A percentile compares a stretch with the other conserved stretches of the same genome.
phyloP scores from a whole-genome alignment of 257 asterid genomes.

The Haberlea rhodopensis region DNA sequence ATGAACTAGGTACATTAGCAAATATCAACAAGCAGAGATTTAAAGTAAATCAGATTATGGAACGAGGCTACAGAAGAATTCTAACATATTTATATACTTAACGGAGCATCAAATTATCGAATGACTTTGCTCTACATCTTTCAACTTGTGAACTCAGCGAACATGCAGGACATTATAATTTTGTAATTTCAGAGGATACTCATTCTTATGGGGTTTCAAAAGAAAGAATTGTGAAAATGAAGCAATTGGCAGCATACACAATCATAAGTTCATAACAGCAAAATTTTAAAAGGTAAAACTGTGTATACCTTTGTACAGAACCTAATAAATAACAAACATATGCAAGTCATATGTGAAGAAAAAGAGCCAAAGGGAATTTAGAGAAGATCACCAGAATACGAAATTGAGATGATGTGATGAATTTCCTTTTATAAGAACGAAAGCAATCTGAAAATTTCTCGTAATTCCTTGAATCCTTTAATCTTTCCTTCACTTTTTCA shows the following conservation, averaged over 20 bases:
- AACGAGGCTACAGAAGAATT: conserved; percentile 7
- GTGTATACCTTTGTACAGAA: neutral
- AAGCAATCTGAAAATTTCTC: conserved; percentile 55
- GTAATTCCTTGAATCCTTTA: conserved; percentile 44
- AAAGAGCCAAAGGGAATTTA: conserved; percentile 18
- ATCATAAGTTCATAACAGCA: conserved; percentile 7
- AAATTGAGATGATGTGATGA: conserved; percentile 51
- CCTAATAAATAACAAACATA: neutral
- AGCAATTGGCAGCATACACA: neutral
- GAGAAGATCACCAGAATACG: conserved; percentile 46
- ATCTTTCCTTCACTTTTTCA: conserved; percentile 60
- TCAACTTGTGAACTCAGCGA: conserved; percentile 15
- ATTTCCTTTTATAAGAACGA: conserved; percentile 46
- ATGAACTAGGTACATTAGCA: neutral
- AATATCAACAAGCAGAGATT: conserved; percentile 4
- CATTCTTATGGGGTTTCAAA: conserved; percentile 2
- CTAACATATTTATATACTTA: neutral
- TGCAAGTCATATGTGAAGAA: conserved; percentile 4
- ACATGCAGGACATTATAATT: conserved; percentile 12
- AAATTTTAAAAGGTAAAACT: neutral
- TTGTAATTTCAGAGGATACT: neutral
- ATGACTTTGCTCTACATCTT: neutral
- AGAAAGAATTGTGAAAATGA: neutral
- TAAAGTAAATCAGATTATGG: conserved; percentile 1
- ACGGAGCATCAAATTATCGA: conserved; percentile 9